Base-by-base conservation (phyloP, 2,329 filamentous ascomycete species). In the Dendrostoma leiphaemia region DNA sequence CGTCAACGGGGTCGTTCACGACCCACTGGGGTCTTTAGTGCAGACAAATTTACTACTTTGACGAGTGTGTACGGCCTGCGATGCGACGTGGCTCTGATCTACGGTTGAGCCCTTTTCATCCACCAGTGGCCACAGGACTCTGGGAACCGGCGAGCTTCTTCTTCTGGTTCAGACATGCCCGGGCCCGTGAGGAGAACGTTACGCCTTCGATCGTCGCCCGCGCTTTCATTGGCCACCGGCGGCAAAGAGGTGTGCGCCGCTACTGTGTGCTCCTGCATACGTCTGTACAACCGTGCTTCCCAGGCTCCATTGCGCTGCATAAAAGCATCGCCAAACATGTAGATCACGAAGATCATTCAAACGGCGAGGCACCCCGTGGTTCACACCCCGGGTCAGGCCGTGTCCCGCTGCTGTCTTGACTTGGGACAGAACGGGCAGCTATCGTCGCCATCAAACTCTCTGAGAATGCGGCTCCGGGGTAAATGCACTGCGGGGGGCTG, bases 231-330 rank as follows among this genome's bases (percentile, higher is more conserved):
- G 55, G 55, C 24, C 41, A 15, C 40, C 47, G 37, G 28, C 41
- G 37, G 32, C 15, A 21, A 44, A 23, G 28, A n/a, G 15, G 47
- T 38, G 37, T 32, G 49, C 31, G 49, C 54, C 43, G 41, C 35
- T 53, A 41, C 49, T 57, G 52, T 45, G 46, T 19, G 26, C 51
- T 46, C 51, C 51, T 57, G 55, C 55, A 57, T 54, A 44, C n/a
- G n/a, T n/a, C n/a, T n/a, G n/a, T n/a, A n/a, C n/a, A n/a, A n/a
- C n/a, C 37, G 52, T 51, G 29, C 34, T 12, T 15, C 17, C n/a
- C n/a, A n/a, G n/a, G 47, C 55, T 32, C 55, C 55, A 43, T 51
- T 37, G 24, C 26, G 9, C 35, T 57, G 55, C 55, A 57, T 57
- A 31, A 37, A 37, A 32, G 31, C 40, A 57, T 23, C 48, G 48